Evolutionary conservation across 768 basidiomycete species (phyloP), one percentile per base, ranked within the genome.

Genomic region (Hydnomerulius pinastri): DNA sequence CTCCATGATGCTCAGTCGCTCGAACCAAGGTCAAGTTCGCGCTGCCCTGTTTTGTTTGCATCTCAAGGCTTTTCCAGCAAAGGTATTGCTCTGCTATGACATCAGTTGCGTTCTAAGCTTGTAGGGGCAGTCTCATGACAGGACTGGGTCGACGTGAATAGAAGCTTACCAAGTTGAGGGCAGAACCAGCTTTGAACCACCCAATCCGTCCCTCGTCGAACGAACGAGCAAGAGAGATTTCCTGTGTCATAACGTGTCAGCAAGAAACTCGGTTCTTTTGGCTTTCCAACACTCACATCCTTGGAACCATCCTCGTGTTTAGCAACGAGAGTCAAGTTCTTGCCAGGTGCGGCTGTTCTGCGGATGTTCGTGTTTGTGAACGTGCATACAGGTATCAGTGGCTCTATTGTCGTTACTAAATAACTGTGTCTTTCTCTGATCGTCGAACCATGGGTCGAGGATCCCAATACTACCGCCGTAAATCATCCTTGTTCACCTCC

Each of bases 111-210:
- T 33, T 61, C 30, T 39, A 37, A 20, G 59, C 67, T 11, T 10
- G 39, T 24, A 23, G 36, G 4, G 4, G 37, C 20, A 32, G 33
- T 25, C n/a, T n/a, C n/a, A n/a, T n/a, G n/a, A n/a, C n/a, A n/a
- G n/a, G n/a, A n/a, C n/a, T n/a, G n/a, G n/a, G n/a, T n/a, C n/a
- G n/a, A n/a, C n/a, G n/a, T n/a, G n/a, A n/a, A n/a, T n/a, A n/a
- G n/a, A n/a, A n/a, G n/a, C 81, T 32, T 58, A 91, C 87, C 73
- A 93, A 65, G 80, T 95, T 94, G 46, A 96, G 83, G 15, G 92
- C 92, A 58, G 90, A 92, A 35, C 96, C 96, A 62, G 93, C 93
- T 80, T 94, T 95, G 86, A 97, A 98, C 95, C 96, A 97, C 61
- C 82, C 92, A 65, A 97, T 95, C 74, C 97, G 95, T 40, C 92